Conservation (phyloP, 352 stramenopile species). For the Phytophthora tentaculata region DNA sequence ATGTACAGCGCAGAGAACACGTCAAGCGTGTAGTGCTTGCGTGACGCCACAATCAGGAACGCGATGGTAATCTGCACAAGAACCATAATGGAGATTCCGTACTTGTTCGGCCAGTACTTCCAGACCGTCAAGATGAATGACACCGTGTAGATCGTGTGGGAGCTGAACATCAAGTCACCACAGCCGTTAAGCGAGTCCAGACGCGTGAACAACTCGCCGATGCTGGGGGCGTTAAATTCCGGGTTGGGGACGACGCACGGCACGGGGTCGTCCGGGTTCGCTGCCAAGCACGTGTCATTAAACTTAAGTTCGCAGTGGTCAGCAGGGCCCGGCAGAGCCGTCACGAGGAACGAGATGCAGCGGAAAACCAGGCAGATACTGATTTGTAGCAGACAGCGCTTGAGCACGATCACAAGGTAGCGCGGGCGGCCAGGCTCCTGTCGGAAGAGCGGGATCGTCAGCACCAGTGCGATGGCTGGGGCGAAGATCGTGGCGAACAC, state of each 20-base stretch:
- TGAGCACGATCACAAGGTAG: slow-evolving; percentile 83
- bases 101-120: slow-evolving; percentile 91
- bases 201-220: slow-evolving; percentile 64
- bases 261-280: slow-evolving; percentile 60
- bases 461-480: slow-evolving; percentile 71
- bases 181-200: slow-evolving; percentile 87
- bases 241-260: slow-evolving; percentile 71
- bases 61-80: slow-evolving; percentile 83
- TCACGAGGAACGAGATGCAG: slow-evolving; percentile 84
- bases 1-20: slow-evolving; percentile 91
- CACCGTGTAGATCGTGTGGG: slow-evolving; percentile 93
- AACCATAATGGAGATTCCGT: slow-evolving; percentile 74
- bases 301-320: slow-evolving; percentile 80
- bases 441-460: slow-evolving; percentile 67
- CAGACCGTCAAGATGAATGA: slow-evolving; percentile 84
- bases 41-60: slow-evolving; percentile 87
- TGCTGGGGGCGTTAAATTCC: slow-evolving; percentile 69
- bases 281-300: slow-evolving; percentile 57
- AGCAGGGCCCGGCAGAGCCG: slow-evolving; percentile 68
- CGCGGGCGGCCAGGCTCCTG: slow-evolving; percentile 70
- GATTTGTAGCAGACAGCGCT: slow-evolving; percentile 82
- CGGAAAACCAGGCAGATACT: slow-evolving; percentile 77
- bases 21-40: slow-evolving; percentile 93
- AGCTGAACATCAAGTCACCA: slow-evolving; percentile 93
- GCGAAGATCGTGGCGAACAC: slow-evolving; percentile 80